Evolutionary conservation across 306 rosid genomes (phyloP).

Genomic region (Sicyos baderoa): DNA sequence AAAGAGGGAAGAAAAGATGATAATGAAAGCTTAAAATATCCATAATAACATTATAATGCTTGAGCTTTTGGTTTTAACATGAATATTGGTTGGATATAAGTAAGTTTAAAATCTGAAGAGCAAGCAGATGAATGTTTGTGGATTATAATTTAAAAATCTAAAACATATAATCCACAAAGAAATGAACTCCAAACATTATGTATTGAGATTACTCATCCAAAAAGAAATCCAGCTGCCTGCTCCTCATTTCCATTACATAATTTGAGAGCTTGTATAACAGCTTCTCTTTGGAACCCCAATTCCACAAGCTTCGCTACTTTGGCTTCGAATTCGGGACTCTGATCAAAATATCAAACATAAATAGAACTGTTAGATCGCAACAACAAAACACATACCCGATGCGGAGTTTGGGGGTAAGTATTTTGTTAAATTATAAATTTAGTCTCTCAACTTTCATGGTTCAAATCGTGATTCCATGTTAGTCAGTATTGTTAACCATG

Average conservation of each 20-base stretch:
- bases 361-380: background rate
- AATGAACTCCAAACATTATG: background rate
- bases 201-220: slow-evolving; percentile 22
- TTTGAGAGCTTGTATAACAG: slow-evolving; percentile 73
- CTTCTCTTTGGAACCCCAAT: slow-evolving; percentile 80
- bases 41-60: background rate
- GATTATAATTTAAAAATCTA: background rate
- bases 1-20: background rate
- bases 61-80: slow-evolving; percentile 6
- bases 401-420: background rate
- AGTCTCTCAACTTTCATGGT: background rate
- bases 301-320: slow-evolving; percentile 90
- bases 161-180: slow-evolving; percentile 15
- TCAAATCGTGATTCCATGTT: too few relatives aligned
- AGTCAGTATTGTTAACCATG: background rate
- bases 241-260: slow-evolving; percentile 52
- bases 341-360: slow-evolving; percentile 17
- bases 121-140: slow-evolving; percentile 17
- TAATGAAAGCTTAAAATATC: background rate
- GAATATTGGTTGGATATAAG: background rate
- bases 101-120: background rate
- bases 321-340: slow-evolving; percentile 62
- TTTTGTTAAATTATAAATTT: background rate
- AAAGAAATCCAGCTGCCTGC: slow-evolving; percentile 49
- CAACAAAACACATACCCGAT: background rate